Evolutionary conservation across 768 basidiomycete genomes (phyloP).

Genomic region (Tricholoma saponaceum): DNA sequence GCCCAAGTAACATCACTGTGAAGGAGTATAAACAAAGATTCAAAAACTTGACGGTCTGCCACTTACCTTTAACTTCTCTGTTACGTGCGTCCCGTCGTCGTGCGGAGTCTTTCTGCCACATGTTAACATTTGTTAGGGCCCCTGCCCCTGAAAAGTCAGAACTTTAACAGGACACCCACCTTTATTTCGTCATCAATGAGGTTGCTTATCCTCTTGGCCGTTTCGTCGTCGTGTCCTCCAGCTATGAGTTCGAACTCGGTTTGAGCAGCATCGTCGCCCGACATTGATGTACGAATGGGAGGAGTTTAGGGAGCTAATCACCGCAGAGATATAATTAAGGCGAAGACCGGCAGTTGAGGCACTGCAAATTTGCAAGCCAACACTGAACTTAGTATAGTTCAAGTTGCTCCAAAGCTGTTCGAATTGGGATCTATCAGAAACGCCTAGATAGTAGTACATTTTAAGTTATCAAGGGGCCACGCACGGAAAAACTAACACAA

Average conservation of each 20-base stretch:
- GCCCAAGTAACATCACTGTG: constrained; percentile 70
- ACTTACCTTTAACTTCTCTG: constrained; percentile 47
- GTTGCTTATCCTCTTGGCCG: constrained; percentile 44
- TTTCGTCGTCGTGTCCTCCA: constrained; percentile 29
- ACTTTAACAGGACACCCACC: constrained; percentile 23
- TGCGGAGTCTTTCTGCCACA: constrained; percentile 43
- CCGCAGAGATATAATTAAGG: not conserved
- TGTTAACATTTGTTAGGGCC: not conserved
- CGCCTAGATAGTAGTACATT: not conserved
- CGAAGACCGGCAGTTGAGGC: not conserved
- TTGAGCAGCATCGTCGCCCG: not conserved
- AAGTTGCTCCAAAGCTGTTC: not conserved
- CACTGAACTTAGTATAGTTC: not conserved
- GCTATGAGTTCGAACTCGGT: constrained; percentile 5
- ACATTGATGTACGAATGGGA: not conserved
- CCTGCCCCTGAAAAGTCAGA: not conserved
- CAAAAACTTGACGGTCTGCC: not conserved
- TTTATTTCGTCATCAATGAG: constrained; percentile 56
- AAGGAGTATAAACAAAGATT: not conserved
- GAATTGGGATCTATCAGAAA: not conserved
- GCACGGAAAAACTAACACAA: not conserved
- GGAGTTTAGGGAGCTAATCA: not conserved
- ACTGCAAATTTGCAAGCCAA: not conserved
- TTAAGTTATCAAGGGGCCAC: not conserved
- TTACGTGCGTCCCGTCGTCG: constrained; percentile 39